Evolutionary conservation across 805 yeast species (phyloP), one percentile per base, ranked within the genome.

Genomic region (Starmera pachycereana): DNA sequence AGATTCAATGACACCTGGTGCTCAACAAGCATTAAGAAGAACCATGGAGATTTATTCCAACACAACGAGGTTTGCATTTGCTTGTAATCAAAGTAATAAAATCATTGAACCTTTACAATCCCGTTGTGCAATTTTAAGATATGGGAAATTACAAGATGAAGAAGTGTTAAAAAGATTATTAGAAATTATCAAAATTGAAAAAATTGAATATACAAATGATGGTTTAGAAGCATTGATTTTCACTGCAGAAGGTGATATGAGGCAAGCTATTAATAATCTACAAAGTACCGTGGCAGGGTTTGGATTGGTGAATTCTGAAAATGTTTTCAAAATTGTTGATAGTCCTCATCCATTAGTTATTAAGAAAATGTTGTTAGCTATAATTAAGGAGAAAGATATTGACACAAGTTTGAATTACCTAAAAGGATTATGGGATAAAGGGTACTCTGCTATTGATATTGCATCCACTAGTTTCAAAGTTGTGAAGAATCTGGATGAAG

Each of bases 201-300:
- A 76, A 35, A 83, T 90, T 12, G 68, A 86, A 53, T 84, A 76
- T 60, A 76, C 89, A 13, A 84, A 87, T 45, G 96, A 87, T 58
- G 98, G 98, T 0, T 62, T 92, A 30, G 87, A 87, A 49, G 97
- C 98, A 0, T 70, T 92, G 43, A 78, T 92, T 12, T 92, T 92
- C 63, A 81, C 97, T 0, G 94, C 96, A 0, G 98, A 92, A 56
- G 98, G 98, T 44, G 98, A 92, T 57, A 90, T 92, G 98, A 78
- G 98, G 60, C 98, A 92, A 61, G 98, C 97, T 0, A 74, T 92
- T 37, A 92, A 92, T 56, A 92, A 92, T 60, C 59, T 92, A 43
- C 98, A 92, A 57, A 81, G 95, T 53, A 88, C 97, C 0, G 90
- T 81, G 29, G 87, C 96, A 1, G 98, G 98, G 2, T 89, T 89